Base-by-base conservation (phyloP, 2,329 filamentous ascomycete genomes). In the Corniculantispora saksenae region DNA sequence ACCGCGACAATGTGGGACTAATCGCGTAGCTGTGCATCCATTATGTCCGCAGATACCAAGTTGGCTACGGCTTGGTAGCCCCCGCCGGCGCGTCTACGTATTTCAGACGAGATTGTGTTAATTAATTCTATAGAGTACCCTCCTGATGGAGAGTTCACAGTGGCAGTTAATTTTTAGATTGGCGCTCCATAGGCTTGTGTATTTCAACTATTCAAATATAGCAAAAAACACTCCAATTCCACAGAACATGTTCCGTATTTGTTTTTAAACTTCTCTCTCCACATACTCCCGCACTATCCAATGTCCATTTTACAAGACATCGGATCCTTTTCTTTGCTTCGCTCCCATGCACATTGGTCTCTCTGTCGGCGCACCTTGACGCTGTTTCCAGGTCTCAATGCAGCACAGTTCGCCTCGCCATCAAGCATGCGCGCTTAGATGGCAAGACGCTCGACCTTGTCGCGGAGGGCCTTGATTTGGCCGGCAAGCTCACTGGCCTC, bases 371-470 rank as follows among this genome's bases (percentile, higher is more conserved):
- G 25, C 38, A 38, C 19, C 15, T 13, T 1, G 50, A 35, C 25
- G 4, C 25, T 25, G 21, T 61, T 61, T 29, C 38, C 38, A 29
- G 27, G 15, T 19, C 19, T 6, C 32, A 15, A 8, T 3, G 27
- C 57, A 51, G 10, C n/a, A 47, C 21, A 45, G 15, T 6, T 10
- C 12, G 27, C 45, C 35, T 25, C 55, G 9, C 23, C 29, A 27
- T 27, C 32, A 32, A 32, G 10, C 5, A 10, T 10, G 13, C n/a
- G 7, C 50, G 15, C 71, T 87, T 90, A 97, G 82, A 97, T 97
- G 84, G 94, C 93, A 71, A 97, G 86, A 73, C 94, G 88, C 86
- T 98, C 94, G 64, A 98, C 92, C 88, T 97, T 96, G 81, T 96
- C 92, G 85, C 94, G 96, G 75, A 97, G 84, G 70, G 89, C 85